Evolutionary conservation across 2,329 filamentous ascomycete genomes (phyloP), one percentile per base, ranked within the genome.

Genomic region (Hypoxylon sp.): DNA sequence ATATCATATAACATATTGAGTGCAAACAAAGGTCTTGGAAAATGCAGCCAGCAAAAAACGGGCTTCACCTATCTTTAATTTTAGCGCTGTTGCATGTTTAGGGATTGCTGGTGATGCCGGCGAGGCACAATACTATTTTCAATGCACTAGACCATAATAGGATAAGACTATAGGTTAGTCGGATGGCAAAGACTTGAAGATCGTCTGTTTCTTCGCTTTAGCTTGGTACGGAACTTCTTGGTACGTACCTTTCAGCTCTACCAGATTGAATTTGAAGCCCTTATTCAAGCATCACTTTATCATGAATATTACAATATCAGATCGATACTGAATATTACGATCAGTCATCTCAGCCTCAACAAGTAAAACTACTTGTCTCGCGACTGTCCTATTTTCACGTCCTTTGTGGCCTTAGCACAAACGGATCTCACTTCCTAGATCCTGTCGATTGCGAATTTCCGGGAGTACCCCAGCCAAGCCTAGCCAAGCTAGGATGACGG

Each of bases 341-440:
- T 7, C 23, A 25, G 17, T 32, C 50, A 30, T 41, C 11, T 56
- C 19, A 17, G 14, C 48, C 34, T n/a, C 7, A 14, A 23, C 23
- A 36, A 46, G 38, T 25, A n/a, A 41, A 36, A 7, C 19, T 32
- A 30, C 11, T 23, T 32, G 34, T 23, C 56, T 46, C 14, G n/a
- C 34, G 14, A 28, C 32, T 9, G 11, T 30, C 6, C 6, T 9
- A 30, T 43, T 50, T 32, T 58, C 19, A n/a, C 43, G 14, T 48
- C 23, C 19, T 56, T 57, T 43, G 30, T 56, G 19, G 34, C 38
- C 28, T 53, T 63, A 60, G 62, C 63, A 70, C 62, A 60, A 65
- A 55, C 51, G n/a, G 67, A 74, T 74, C 70, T 73, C 65, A 65
- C 45, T 61, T 63, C 49, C 62, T 46, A 68, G 67, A 72, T 72